Evolutionary conservation across 2,329 filamentous ascomycete species (phyloP), one percentile per base, ranked within the genome.

Genomic region (Stagonosporopsis tanaceti): DNA sequence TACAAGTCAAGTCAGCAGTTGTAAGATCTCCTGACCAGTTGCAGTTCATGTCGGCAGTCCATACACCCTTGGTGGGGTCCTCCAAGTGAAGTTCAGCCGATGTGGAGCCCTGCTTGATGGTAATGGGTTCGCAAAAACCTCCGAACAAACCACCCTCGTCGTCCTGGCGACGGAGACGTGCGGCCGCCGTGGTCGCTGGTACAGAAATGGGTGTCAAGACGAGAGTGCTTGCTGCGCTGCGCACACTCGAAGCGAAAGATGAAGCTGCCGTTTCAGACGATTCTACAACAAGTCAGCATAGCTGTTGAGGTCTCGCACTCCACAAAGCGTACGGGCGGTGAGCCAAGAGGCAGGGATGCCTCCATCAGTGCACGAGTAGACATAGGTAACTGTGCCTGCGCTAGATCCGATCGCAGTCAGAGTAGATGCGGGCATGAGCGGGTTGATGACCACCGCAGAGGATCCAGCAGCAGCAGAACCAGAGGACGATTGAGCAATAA

Each of bases 1-100:
- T 64, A 32, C 69, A 71, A 6, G 68, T 71, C 11, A 68, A 14
- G 35, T 68, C 65, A 3, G 67, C 68, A 14, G 61, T 42, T n/a
- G 56, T 64, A 22, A 65, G 30, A 11, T 57, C 59, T 14, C 67
- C 68, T 34, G 64, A 50, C 63, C 66, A 71, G 6, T 57, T 65
- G 50, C 70, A 71, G 22, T 59, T 60, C 22, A 60, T 39, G 24
- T 70, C 63, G 12, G 61, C 20, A 6, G 64, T 70, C 60, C 62
- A 67, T 2, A 40, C 61, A 14, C 63, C 66, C 7, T 61, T 51
- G 9, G 37, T 34, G 2, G 67, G 64, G 40, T 70, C 68, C 7
- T 64, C 66, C 27, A 71, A 35, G 20, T 70, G 63, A 15, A 65
- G 46, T 28, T 63, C 53, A 37, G 59, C 64, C 9, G 63, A 67